Conservation (phyloP, 257 asterid species). For the Fraxinus cuspidata region DNA sequence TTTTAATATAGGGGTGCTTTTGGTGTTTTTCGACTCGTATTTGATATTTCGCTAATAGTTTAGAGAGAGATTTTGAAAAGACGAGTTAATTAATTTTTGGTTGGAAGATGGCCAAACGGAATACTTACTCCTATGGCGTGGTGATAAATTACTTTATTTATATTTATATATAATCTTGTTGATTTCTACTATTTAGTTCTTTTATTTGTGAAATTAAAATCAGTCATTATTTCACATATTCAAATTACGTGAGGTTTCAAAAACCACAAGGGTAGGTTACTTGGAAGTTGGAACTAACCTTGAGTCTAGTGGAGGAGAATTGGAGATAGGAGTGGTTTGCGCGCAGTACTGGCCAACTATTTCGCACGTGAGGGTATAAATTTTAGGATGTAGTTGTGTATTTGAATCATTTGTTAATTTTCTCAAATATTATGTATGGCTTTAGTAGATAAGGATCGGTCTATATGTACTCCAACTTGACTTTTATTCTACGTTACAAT, state of each 20-base stretch:
- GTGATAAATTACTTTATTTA: background rate
- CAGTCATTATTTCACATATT: too few species aligned
- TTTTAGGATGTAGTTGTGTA: background rate
- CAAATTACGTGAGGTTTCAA: too few species aligned
- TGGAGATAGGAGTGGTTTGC: background rate
- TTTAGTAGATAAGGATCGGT: constrained; percentile 5
- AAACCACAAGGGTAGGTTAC: background rate
- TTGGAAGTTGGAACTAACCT: background rate
- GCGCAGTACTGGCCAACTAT: background rate
- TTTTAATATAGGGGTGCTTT: background rate
- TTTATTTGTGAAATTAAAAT: background rate
- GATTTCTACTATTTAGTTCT: background rate
- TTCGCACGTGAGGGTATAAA: background rate
- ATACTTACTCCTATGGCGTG: background rate
- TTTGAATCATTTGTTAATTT: background rate
- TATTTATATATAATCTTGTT: background rate
- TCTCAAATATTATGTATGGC: constrained; percentile 2
- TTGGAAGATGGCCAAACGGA: background rate
- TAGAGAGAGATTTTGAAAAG: background rate
- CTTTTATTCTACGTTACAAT: background rate
- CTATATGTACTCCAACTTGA: background rate
- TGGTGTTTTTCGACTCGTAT: background rate
- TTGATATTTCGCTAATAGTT: background rate
- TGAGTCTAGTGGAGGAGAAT: background rate
- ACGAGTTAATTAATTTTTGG: background rate